Evolutionary conservation across 2,329 filamentous ascomycete genomes (phyloP), one percentile per base, ranked within the genome.

Genomic region (Thelonectria blattea): DNA sequence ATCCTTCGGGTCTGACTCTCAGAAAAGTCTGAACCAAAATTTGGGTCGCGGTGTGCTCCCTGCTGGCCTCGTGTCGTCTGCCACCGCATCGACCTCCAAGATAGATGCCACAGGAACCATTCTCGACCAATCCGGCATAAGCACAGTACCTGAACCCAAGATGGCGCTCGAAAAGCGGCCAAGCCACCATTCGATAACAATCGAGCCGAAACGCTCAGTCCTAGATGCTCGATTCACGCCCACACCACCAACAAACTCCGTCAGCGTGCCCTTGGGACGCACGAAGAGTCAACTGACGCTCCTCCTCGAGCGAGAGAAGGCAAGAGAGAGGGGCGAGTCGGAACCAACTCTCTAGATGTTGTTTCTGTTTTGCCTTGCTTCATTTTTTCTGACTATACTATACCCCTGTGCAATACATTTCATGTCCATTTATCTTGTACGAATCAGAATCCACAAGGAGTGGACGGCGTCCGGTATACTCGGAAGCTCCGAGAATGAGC

Each of bases 211-310:
- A 8, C 63, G 69, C 3, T 75, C 72, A 12, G 63, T 75, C 17
- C 68, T 73, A 8, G 75, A 76, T 24, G 75, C 77, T 9, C 69
- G 75, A 20, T 79, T 85, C 57, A 79, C 77, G 5, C 83, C 83
- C 22, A 85, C 83, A 1, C 79, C 78, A 56, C 83, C 82, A 5
- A 82, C 76, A 45, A 72, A 76, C 11, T 74, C 77, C 14, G 74
- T 80, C 24, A 73, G 73, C 14, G 76, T 84, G 8, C 83, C 81
- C 4, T 74, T 88, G 50, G 84, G 79, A n/a, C 78, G 84, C 58
- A 83, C 85, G n/a, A 86, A 82, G 71, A 88, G 85, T 66, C 85
- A 88, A 69, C 75, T 88, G 27, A 83, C 82, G 10, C 74, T 88
- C 4, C 75, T 88, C 1, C 75, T 88, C 18, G 83, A 86, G 65